Conservation (phyloP, 257 asterid species). For the Ilex asprella region DNA sequence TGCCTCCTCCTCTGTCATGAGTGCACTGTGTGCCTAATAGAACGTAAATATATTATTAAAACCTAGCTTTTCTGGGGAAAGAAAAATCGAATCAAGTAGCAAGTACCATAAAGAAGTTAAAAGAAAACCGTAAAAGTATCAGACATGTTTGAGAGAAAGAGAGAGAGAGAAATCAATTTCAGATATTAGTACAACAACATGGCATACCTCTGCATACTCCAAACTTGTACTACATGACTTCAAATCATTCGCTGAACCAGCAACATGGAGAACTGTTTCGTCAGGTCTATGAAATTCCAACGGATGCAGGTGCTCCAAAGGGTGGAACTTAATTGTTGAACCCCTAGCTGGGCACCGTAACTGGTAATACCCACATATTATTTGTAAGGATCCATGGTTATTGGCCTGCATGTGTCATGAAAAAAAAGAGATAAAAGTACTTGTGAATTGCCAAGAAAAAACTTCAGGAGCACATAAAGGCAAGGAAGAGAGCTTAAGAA, state of each 20-base stretch:
- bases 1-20: slow-evolving; percentile 97
- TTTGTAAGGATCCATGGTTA: slow-evolving; percentile 73
- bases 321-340: slow-evolving; percentile 73
- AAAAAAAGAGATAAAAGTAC: neutral
- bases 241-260: slow-evolving; percentile 82
- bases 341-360: slow-evolving; percentile 70
- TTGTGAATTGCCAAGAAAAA: slow-evolving; percentile 11
- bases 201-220: slow-evolving; percentile 85
- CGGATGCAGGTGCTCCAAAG: slow-evolving; percentile 91
- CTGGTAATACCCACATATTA: slow-evolving; percentile 74
- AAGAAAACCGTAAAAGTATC: neutral
- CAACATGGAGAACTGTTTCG: slow-evolving; percentile 57
- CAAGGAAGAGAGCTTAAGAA: neutral
- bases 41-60: slow-evolving; percentile 3
- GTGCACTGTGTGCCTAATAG: slow-evolving; percentile 69
- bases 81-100: neutral
- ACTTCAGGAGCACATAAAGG: neutral
- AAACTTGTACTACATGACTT: slow-evolving; percentile 77
- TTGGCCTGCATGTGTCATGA: slow-evolving; percentile 46
- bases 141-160: neutral
- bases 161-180: neutral
- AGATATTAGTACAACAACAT: neutral
- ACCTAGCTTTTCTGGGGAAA: neutral
- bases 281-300: slow-evolving; percentile 78
- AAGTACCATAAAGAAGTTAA: slow-evolving; percentile 4